Evolutionary conservation across 225 moss, liverwort and hornwort species (phyloP).

Genomic region (Polytrichum commune): DNA sequence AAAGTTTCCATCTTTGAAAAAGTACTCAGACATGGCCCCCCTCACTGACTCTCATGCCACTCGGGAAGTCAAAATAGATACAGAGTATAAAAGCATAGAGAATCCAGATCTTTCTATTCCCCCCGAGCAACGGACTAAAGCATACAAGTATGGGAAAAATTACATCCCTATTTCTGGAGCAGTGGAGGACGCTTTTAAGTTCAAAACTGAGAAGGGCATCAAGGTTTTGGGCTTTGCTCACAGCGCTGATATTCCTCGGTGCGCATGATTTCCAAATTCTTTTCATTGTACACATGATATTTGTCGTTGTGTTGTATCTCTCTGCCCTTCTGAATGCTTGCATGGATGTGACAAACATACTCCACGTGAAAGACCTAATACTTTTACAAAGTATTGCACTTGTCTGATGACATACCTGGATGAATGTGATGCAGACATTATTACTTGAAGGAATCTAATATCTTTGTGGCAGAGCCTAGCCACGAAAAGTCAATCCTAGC

Average conservation of each 20-base stretch:
- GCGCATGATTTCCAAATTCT: slow-evolving; percentile 3
- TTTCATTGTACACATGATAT: not conserved
- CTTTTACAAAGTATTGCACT: too few relatives aligned
- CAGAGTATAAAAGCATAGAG: slow-evolving; percentile 64
- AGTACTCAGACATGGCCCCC: slow-evolving; percentile 74
- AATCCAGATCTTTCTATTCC: slow-evolving; percentile 66
- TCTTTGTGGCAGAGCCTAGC: slow-evolving; percentile 91
- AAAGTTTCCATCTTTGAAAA: slow-evolving; percentile 72
- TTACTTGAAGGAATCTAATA: slow-evolving; percentile 82
- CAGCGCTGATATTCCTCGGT: slow-evolving; percentile 76
- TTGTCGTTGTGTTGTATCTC: not conserved
- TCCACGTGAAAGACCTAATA: too few relatives aligned
- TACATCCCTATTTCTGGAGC: slow-evolving; percentile 67
- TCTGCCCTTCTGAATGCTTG: not conserved
- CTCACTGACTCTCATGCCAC: slow-evolving; percentile 44
- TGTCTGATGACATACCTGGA: slow-evolving; percentile 11
- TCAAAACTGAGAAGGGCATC: slow-evolving; percentile 78
- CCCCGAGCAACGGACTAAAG: slow-evolving; percentile 91
- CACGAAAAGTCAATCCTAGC: slow-evolving; percentile 72
- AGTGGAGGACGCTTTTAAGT: slow-evolving; percentile 66
- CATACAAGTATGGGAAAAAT: slow-evolving; percentile 94
- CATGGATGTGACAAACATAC: too few relatives aligned
- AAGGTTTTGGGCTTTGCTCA: slow-evolving; percentile 80
- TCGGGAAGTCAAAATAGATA: slow-evolving; percentile 68
- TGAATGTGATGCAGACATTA: slow-evolving; percentile 69